These are phyloP conservation scores for Musa beccarii DNA, from an alignment of 176 grass and related monocot species.

Conservation along the genomic window DNA sequence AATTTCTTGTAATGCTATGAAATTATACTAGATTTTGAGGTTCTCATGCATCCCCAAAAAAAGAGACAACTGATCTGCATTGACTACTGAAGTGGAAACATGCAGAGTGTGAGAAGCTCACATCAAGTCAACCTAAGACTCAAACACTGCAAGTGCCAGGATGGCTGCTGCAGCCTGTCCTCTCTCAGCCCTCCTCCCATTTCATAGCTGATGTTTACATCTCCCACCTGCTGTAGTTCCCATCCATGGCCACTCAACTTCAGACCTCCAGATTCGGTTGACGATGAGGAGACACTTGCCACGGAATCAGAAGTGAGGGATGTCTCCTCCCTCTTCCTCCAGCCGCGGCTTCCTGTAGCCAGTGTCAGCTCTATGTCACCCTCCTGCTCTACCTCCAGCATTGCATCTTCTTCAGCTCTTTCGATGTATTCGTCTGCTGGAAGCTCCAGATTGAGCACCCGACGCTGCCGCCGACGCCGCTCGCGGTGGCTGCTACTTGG, in stretches of 20 bases:
- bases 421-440: slow-evolving; percentile 28
- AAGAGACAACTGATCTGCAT: too few relatives aligned
- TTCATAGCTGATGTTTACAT: background rate
- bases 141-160: slow-evolving; percentile 8
- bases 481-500: slow-evolving; percentile 9
- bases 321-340: slow-evolving; percentile 21
- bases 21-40: too few relatives aligned
- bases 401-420: slow-evolving; percentile 16
- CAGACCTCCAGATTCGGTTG: slow-evolving; percentile 24
- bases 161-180: background rate
- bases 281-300: slow-evolving; percentile 34
- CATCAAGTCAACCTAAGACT: slow-evolving; percentile 8
- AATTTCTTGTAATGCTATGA: too few relatives aligned
- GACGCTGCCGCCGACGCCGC: background rate
- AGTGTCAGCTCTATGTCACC: slow-evolving; percentile 31
- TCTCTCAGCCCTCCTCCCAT: background rate
- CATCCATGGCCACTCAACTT: background rate
- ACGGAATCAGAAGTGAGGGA: slow-evolving; percentile 27
- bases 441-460: slow-evolving; percentile 13
- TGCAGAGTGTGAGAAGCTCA: background rate
- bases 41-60: too few relatives aligned
- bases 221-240: background rate
- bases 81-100: background rate
- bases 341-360: slow-evolving; percentile 13
- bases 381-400: slow-evolving; percentile 19